A percentile compares a stretch with the other conserved stretches of the same genome.
Conservation (phyloP, 2,329 filamentous ascomycete genomes). For the Aureobasidium sp. region DNA sequence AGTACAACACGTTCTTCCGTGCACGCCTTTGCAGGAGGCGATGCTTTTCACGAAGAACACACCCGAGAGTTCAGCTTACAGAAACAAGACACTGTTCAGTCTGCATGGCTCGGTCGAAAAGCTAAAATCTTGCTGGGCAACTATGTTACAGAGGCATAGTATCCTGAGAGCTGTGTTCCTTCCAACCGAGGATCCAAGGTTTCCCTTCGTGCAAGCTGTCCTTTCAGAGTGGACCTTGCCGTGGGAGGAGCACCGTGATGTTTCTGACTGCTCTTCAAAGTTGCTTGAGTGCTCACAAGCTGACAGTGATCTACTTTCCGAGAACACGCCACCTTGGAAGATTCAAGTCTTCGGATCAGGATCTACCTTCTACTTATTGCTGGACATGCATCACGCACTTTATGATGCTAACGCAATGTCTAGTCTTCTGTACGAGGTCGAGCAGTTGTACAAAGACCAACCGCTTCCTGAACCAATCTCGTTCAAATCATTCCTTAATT, state of each 20-base stretch:
- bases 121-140: conserved; percentile 56
- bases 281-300: conserved; percentile 17
- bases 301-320: conserved; percentile 17
- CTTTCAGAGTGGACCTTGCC: conserved; percentile 42
- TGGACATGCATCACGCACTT: conserved; percentile 70
- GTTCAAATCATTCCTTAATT: conserved; percentile 58
- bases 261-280: background rate
- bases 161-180: conserved; percentile 74
- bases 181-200: conserved; percentile 52
- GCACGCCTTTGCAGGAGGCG: conserved; percentile 79
- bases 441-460: conserved; percentile 47
- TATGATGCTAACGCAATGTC: conserved; percentile 79
- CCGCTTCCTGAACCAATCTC: conserved; percentile 44
- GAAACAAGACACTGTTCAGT: conserved; percentile 63
- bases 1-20: conserved; percentile 61
- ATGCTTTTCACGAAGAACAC: conserved; percentile 62
- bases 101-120: conserved; percentile 44
- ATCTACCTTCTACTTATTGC: conserved; percentile 31
- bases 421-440: conserved; percentile 62
- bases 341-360: conserved; percentile 26
- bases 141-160: conserved; percentile 59
- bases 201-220: conserved; percentile 68
- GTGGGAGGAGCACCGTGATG: conserved; percentile 30
- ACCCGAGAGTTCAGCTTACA: conserved; percentile 52
- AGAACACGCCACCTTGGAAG: conserved; percentile 26